These are phyloP conservation scores for Macrolepiota fuliginosa DNA, from an alignment of 768 basidiomycete species.

Conservation along the genomic window DNA sequence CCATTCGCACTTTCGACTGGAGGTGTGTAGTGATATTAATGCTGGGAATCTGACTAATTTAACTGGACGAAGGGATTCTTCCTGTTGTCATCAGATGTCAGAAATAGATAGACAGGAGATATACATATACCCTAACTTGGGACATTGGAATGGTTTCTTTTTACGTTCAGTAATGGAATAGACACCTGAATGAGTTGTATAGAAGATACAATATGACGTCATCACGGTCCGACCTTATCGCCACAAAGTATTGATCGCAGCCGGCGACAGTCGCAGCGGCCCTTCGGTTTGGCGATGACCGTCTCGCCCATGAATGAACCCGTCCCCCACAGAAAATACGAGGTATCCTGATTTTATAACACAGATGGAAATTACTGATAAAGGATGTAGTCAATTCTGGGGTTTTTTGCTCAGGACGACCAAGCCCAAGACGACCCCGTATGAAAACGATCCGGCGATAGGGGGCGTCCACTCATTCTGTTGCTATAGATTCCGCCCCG, in stretches of 20 bases:
- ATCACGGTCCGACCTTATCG: not conserved
- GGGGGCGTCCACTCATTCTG: not conserved
- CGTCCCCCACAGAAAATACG: not conserved
- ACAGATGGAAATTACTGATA: not conserved
- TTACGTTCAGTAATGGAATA: not conserved
- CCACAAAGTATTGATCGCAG: not conserved
- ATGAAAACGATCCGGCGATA: not conserved
- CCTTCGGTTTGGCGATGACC: not conserved
- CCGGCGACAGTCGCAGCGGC: not conserved
- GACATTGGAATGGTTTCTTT: not conserved
- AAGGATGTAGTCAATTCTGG: not conserved
- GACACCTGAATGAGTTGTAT: not conserved
- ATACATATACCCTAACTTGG: not conserved
- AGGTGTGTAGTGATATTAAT: slow-evolving; percentile 4
- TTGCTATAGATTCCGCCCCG: slow-evolving; percentile 45
- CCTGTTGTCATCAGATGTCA: slow-evolving; percentile 9
- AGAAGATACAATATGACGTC: slow-evolving; percentile 5
- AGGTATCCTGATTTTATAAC: not conserved
- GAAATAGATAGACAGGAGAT: not conserved
- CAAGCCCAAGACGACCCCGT: not conserved
- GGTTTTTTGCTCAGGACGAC: not conserved
- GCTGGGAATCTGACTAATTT: not conserved
- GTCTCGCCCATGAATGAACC: not conserved
- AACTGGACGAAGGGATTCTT: not conserved
- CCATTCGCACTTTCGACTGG: slow-evolving; percentile 15